Base-by-base conservation (phyloP, 257 asterid genomes). In the Dorcoceras hygrometricum region DNA sequence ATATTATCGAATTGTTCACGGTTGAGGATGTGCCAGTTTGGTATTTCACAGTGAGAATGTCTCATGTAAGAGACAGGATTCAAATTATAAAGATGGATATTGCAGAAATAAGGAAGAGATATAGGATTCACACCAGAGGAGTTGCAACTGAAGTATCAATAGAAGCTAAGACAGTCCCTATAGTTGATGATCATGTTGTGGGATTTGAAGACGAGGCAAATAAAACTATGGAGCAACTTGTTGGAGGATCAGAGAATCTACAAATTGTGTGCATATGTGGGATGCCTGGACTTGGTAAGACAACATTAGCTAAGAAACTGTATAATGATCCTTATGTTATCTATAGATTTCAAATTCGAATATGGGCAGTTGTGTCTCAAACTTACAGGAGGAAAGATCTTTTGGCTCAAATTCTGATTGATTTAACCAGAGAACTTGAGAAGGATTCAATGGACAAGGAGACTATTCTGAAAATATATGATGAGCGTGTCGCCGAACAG, bases 251-350 rank as follows among this genome's bases (percentile, higher is more conserved):
- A 24, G 2, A 6, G 11, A 0, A 51, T 0, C 61, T 71, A 0
- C 75, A 68, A n/a, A 24, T 58, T 22, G 16, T 69, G 20, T 63
- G 74, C 5, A 68, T 78, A 0, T 73, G 53, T 10, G 73, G 73
- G 0, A 75, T 68, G 80, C 16, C 71, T 1, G 78, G 83, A 54
- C 27, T 78, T 20, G 79, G 80, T 22, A 68, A 78, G 71, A 71
- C 77, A 51, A 75, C 80, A 23, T 26, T 75, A 8, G 75, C 80
- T 2, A 67, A 56, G 36, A 63, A 57, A 22, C 34, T 75, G 8
- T 78, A 63, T 54, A 43, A 32, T 55, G 39, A 78, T 62, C 23
- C 39, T 25, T 34, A 2, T n/a, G 19, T 78, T 32, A 54, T 16
- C 14, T 14, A 68, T 36, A 26, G 63, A 36, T 74, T 78, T 34